These are phyloP conservation scores for Chlorella sp. DNA, from an alignment of 139 green algal genomes.

Conservation along the genomic window DNA sequence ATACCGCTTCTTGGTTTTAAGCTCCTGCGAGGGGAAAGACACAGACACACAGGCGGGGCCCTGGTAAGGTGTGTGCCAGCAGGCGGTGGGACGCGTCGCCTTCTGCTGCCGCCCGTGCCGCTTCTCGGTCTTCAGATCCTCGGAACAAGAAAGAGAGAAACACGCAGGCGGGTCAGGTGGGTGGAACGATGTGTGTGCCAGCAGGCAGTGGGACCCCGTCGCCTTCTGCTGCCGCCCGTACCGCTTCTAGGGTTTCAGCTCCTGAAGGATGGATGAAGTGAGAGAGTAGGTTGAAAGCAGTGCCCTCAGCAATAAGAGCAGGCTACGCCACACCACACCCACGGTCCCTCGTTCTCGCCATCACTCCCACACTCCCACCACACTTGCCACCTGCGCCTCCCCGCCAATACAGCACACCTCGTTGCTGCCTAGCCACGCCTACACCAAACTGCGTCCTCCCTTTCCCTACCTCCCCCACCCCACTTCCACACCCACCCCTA, in stretches of 20 bases:
- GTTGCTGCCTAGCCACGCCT: background rate
- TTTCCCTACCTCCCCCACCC: background rate
- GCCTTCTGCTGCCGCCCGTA: constrained; percentile 84
- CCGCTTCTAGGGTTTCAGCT: constrained; percentile 57
- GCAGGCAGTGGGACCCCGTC: constrained; percentile 84
- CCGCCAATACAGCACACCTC: too few relatives aligned
- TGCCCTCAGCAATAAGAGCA: too few relatives aligned
- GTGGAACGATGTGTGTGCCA: constrained; percentile 47
- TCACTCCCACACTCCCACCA: background rate
- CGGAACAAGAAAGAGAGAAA: too few relatives aligned
- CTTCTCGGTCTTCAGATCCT: too few relatives aligned
- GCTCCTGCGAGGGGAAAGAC: constrained; percentile 32
- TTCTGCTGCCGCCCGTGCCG: too few relatives aligned
- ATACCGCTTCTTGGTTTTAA: constrained; percentile 65
- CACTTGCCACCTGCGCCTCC: background rate
- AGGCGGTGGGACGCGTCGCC: background rate
- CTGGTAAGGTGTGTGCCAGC: background rate
- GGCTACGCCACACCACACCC: too few relatives aligned
- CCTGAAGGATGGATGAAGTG: constrained; percentile 19
- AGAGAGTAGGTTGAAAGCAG: too few relatives aligned
- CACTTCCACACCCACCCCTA: too few relatives aligned
- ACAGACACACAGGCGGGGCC: too few relatives aligned
- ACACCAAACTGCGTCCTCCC: background rate
- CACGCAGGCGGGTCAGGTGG: too few relatives aligned
- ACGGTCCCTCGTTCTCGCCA: too few relatives aligned